A percentile compares a stretch with the other conserved stretches of the same genome.
Conservation (phyloP, 495 filamentous ascomycete genomes). For the Endocarpon pusillum region DNA sequence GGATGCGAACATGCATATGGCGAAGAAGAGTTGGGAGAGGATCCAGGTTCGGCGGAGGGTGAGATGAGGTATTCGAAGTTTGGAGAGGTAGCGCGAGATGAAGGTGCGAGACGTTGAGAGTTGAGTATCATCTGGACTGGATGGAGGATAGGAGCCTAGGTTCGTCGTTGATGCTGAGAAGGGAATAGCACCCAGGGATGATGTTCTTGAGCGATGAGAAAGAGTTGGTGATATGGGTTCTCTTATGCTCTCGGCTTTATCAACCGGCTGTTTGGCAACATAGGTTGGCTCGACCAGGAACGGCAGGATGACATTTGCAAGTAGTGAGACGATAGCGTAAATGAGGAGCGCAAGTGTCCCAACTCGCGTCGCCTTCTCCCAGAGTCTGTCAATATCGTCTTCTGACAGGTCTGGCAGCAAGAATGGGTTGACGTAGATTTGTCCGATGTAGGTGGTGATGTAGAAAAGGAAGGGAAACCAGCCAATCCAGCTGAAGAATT, state of each 20-base stretch:
- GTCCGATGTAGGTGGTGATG: slow-evolving; percentile 77
- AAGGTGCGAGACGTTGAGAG: slow-evolving; percentile 1
- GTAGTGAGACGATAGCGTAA: slow-evolving; percentile 66
- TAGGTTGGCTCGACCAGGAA: slow-evolving; percentile 68
- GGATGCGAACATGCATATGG: slow-evolving; percentile 60
- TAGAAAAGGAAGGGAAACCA: slow-evolving; percentile 96
- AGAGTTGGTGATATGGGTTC: slow-evolving; percentile 1
- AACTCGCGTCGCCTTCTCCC: slow-evolving; percentile 65
- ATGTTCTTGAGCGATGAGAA: slow-evolving; percentile 1
- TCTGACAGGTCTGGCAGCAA: slow-evolving; percentile 65
- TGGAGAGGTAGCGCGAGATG: slow-evolving; percentile 24
- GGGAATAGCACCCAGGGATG: no score
- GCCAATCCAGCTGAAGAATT: slow-evolving; percentile 81
- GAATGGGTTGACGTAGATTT: slow-evolving; percentile 71
- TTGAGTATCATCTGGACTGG: neutral
- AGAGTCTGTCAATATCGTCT: slow-evolving; percentile 54
- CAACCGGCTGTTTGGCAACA: slow-evolving; percentile 7
- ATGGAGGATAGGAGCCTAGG: slow-evolving; percentile 4
- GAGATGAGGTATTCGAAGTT: slow-evolving; percentile 56
- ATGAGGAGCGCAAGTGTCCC: slow-evolving; percentile 78
- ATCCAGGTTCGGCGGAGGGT: slow-evolving; percentile 80
- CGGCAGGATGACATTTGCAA: slow-evolving; percentile 62
- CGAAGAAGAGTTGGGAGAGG: slow-evolving; percentile 62
- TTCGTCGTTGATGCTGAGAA: slow-evolving; percentile 1
- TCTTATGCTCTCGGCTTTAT: neutral